These are phyloP conservation scores for Neocatenulostroma microsporum DNA, from an alignment of 2,329 filamentous ascomycete species.

Conservation along the genomic window DNA sequence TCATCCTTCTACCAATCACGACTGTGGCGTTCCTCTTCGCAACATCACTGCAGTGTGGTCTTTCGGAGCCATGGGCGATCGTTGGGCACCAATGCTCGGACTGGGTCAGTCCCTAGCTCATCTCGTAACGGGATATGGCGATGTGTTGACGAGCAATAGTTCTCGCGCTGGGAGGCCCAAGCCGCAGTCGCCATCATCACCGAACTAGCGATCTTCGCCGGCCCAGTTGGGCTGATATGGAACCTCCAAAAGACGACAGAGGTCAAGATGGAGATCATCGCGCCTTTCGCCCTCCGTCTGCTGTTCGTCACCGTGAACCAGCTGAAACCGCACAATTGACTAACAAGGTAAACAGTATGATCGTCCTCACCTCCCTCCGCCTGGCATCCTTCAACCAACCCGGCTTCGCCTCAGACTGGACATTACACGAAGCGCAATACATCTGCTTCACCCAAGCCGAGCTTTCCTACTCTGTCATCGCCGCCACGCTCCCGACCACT, in stretches of 20 bases:
- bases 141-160: not conserved
- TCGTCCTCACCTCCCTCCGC: constrained; percentile 11
- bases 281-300: constrained; percentile 11
- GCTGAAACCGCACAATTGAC: not conserved
- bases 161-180: constrained; percentile 5
- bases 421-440: constrained; percentile 9
- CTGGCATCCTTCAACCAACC: constrained; percentile 8
- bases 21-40: constrained; percentile 8
- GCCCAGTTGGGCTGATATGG: constrained; percentile 10
- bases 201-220: constrained; percentile 9
- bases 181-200: constrained; percentile 2
- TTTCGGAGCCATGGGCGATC: constrained; percentile 12
- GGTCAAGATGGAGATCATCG: constrained; percentile 5
- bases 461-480: constrained; percentile 14
- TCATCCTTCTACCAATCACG: constrained; percentile 3
- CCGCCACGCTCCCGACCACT: constrained; percentile 13
- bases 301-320: constrained; percentile 1
- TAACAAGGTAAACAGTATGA: constrained; percentile 6
- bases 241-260: constrained; percentile 4
- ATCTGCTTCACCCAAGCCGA: constrained; percentile 14
- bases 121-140: not conserved
- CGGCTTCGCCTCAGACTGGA: constrained; percentile 7
- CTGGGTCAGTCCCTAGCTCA: not conserved
- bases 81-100: constrained; percentile 1
- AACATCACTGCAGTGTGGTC: constrained; percentile 12